Evolutionary conservation across 2,329 filamentous ascomycete genomes (phyloP), one percentile per base, ranked within the genome.

Genomic region (Fusarium palustre): DNA sequence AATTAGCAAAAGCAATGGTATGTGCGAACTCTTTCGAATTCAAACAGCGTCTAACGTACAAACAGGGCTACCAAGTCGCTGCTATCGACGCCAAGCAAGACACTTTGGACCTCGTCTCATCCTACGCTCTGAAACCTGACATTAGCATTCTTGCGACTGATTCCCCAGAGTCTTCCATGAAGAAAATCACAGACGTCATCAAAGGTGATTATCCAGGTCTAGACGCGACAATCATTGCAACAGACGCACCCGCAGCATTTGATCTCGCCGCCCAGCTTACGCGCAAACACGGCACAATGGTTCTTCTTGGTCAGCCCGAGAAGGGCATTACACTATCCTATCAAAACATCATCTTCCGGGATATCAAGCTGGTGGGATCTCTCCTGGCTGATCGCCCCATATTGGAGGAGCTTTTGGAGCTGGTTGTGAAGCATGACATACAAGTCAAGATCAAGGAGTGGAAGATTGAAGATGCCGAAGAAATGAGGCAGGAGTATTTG

Each of bases 201-300:
- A 10, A 34, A 3, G 22, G 47, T 0, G 10, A 22, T 1, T 65
- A 49, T 22, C 59, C 53, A 6, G 53, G 59, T 1, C 53, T 65
- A 0, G 42, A 54, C 11, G 62, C 59, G 5, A 54, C 53, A 0
- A 12, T 65, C 0, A 24, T 59, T 3, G 62, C 62, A 6, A 64
- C 53, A 0, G 62, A 65, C n/a, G 59, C 41, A 0, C 53, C 41
- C 2, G n/a, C 41, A 1, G 59, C 62, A 3, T 64, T 65, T 7
- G 62, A 58, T 0, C 12, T 65, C 2, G 59, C 59, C 1, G 59
- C 59, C 0, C 47, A 48, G 5, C 11, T 64, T 1, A 59, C 62
- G 12, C 59, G 53, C 9, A 65, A 65, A 8, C 62, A 64, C 9
- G 42, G 59, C 10, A 65, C 59, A 2, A 64, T 64, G 47, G 53